Base-by-base conservation (phyloP, 1,284 basidiomycete genomes). In the Puccinia coronata region DNA sequence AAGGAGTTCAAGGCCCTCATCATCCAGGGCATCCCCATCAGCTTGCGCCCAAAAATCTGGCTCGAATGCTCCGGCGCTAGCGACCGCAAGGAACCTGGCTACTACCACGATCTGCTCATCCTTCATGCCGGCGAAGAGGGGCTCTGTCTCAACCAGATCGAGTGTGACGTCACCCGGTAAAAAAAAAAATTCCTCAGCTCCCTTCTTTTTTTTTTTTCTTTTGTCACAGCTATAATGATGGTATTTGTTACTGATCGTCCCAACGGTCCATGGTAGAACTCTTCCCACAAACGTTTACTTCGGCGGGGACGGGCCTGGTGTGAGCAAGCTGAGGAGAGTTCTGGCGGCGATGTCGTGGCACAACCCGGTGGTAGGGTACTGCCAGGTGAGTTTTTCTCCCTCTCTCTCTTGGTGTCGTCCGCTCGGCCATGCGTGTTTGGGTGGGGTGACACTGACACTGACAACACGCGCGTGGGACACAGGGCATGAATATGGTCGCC, bases 211-310 rank as follows among this genome's bases (percentile, higher is more conserved):
- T 34, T 43, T 47, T 20, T 20, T 6, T 51, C 14, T n/a, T 49
- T 53, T n/a, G 14, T 41, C 25, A n/a, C n/a, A n/a, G n/a, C n/a
- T n/a, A n/a, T n/a, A n/a, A n/a, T n/a, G n/a, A n/a, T n/a, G n/a
- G n/a, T n/a, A n/a, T n/a, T n/a, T n/a, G n/a, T n/a, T n/a, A n/a
- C n/a, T n/a, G n/a, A n/a, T n/a, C n/a, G n/a, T n/a, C 53, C 28
- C 28, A 25, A 28, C 28, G 9, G 8, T 9, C 31, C 9, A 18
- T 25, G 49, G 23, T 61, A 80, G 94, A 86, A 96, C 94, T 57
- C 97, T 98, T 92, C 96, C 96, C 0, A 88, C 96, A 59, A 98
- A 98, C 85, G 90, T 98, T 49, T 99, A 96, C 87, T 99, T 98
- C 87, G 96, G 95, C 0, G 93, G 95, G 0, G 93, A 96, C 85